Evolutionary conservation across 441 rosid genomes (phyloP), one percentile per base, ranked within the genome.

Genomic region (Brassica balearica): DNA sequence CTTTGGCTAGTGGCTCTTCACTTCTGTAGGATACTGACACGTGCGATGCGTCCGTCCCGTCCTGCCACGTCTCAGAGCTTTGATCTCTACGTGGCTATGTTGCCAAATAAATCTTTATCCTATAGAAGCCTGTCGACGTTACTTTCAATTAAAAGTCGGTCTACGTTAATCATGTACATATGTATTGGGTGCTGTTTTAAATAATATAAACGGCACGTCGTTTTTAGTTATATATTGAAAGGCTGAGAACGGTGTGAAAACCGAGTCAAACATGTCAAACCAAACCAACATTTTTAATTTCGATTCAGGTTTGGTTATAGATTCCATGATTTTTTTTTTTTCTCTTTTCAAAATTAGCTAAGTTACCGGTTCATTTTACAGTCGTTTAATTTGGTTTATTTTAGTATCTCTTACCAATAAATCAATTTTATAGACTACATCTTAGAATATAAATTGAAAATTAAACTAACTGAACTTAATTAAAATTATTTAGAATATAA

Each of bases 11-110:
- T 60, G 64, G 11, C 55, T 23, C 74, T 68, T 78, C 73, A 48
- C 77, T 61, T 74, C 82, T 68, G 71, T 79, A 69, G 14, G 61
- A 74, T 19, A 6, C 29, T 55, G 72, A 73, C 82, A 79, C 78
- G 82, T 73, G 29, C 12, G 2, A 4, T 51, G 15, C 55, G n/a
- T 63, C 43, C 53, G 48, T 78, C 53, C 17, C 12, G 34, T 74
- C 32, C 4, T 43, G 75, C 72, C 82, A 79, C 82, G 82, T 79
- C 58, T 79, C 72, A 69, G 51, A 5, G 8, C 6, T 56, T 74
- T 41, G 68, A 71, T 27, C 68, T 69, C 53, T 64, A 79, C 82
- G 82, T 79, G 82, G 79, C 71, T 69, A 5, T 51, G 48, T 20
- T 59, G 2, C 43, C 64, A 22, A 68, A 25, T 25, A 51, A n/a